Conservation (phyloP, 805 yeast species). For the Candida insectorum region DNA sequence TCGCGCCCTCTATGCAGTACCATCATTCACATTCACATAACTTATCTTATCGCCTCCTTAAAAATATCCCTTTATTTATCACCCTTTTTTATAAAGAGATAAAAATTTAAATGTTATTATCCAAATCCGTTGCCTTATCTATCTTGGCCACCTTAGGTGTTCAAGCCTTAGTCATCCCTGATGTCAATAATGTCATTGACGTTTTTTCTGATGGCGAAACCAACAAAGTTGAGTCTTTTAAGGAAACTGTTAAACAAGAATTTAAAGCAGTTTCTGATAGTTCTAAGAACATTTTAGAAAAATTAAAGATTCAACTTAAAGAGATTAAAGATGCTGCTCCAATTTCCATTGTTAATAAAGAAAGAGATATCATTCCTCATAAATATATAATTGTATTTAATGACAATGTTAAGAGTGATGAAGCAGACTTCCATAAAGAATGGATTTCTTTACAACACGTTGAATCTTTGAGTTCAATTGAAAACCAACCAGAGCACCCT, state of each 20-base stretch:
- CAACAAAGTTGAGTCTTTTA: slow-evolving; percentile 8
- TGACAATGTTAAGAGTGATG: slow-evolving; percentile 51
- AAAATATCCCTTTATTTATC: no score
- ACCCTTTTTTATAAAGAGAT: no score
- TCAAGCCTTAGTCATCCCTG: slow-evolving; percentile 59
- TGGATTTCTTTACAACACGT: slow-evolving; percentile 58
- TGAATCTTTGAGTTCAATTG: slow-evolving; percentile 33
- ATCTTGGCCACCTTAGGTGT: slow-evolving; percentile 40
- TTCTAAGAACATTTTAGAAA: slow-evolving; percentile 3
- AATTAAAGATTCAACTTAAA: slow-evolving; percentile 7
- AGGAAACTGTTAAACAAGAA: slow-evolving; percentile 3
- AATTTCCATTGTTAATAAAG: slow-evolving; percentile 37
- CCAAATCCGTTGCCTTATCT: slow-evolving; percentile 40
- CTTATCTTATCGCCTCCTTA: slow-evolving; percentile 10
- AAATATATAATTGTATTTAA: slow-evolving; percentile 86
- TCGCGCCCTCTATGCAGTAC: no score
- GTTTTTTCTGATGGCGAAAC: slow-evolving; percentile 31
- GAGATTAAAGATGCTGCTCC: slow-evolving; percentile 35
- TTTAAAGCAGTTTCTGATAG: not conserved
- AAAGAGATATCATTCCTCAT: slow-evolving; percentile 56
- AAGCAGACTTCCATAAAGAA: slow-evolving; percentile 61
- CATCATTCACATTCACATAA: no score
- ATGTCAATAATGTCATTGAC: slow-evolving; percentile 38
- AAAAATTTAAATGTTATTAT: slow-evolving; percentile 27
- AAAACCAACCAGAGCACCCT: slow-evolving; percentile 21